Evolutionary conservation across 805 yeast genomes (phyloP), one percentile per base, ranked within the genome.

Genomic region (Candida rishiriensis): DNA sequence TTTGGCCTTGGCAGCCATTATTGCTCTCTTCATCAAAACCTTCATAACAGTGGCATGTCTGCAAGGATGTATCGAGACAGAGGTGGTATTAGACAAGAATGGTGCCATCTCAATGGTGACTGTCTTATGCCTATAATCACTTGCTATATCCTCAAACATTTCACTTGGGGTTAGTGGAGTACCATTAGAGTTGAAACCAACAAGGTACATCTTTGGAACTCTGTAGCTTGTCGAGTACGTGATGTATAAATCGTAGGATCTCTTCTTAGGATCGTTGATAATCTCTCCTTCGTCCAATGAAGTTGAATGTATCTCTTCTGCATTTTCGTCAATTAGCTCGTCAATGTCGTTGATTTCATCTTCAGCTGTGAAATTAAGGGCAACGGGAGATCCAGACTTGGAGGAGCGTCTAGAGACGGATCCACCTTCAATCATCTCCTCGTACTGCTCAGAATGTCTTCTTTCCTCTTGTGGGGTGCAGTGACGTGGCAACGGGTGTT

Each of bases 91-190:
- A 39, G 76, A 79, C 41, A 82, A 73, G 55, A 89, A 89, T 11
- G 99, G 98, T 6, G 96, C 83, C 50, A 79, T 80, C 64, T 93
- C 99, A 47, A 93, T 91, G 0, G 99, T 93, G 16, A 91, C 99
- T 1, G 99, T 93, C 66, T 93, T 93, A 56, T 91, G 88, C 58
- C 91, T 80, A 65, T 93, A 93, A 61, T 93, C 99, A 33, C 84
- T 77, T 2, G 90, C 78, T 38, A 93, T 88, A 64, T 93, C 99
- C 60, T 91, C 95, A 66, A 90, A 89, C 98, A 93, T 93, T 56
- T 85, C 83, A 30, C 80, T 73, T 1, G 98, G 97, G 29, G 85
- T 71, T 34, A 93, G 69, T 2, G 98, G 99, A 13, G 81, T 74
- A 0, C 99, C 98, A 48, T 85, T 79, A 10, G 81, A 72, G 57